Evolutionary conservation across 2,329 filamentous ascomycete species (phyloP).

Genomic region (Xylariaceae sp.): DNA sequence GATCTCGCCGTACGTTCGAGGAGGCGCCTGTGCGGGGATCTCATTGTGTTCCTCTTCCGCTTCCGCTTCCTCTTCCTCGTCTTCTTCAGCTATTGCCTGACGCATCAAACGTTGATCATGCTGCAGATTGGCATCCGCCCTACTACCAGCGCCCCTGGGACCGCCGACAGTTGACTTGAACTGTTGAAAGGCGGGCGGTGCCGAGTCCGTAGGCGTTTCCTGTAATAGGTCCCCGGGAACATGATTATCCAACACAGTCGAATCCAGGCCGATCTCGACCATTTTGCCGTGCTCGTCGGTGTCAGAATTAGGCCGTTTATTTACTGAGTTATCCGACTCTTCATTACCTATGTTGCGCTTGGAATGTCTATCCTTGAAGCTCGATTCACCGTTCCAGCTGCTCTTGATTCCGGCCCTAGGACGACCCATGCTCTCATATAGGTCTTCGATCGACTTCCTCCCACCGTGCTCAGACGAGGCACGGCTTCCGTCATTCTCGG

Average conservation of each 20-base stretch:
- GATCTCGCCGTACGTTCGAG: constrained; percentile 65
- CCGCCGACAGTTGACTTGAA: constrained; percentile 50
- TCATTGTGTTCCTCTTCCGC: constrained; percentile 40
- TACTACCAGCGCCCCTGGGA: constrained; percentile 42
- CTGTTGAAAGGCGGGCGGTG: constrained; percentile 64
- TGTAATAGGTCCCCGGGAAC: constrained; percentile 63
- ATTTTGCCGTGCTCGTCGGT: constrained; percentile 63
- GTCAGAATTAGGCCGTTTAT: constrained; percentile 37
- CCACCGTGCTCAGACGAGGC: constrained; percentile 57
- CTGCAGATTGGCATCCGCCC: constrained; percentile 48
- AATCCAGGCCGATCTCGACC: constrained; percentile 85
- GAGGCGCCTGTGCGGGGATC: constrained; percentile 51
- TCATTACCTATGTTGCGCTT: constrained; percentile 51
- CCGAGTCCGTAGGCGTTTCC: constrained; percentile 55
- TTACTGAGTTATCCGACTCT: constrained; percentile 36
- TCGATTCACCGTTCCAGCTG: constrained; percentile 63
- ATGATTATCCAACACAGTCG: constrained; percentile 61
- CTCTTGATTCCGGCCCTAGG: constrained; percentile 60
- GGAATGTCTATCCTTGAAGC: constrained; percentile 42
- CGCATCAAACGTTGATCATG: constrained; percentile 51
- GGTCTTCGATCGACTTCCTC: constrained; percentile 47
- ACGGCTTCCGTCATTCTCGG: constrained; percentile 70
- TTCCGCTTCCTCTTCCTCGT: constrained; percentile 39
- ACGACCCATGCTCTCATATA: constrained; percentile 15
- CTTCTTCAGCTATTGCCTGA: constrained; percentile 43